Conservation (phyloP, 106 monocot genomes). For the Alisma plantagoaquatica region DNA sequence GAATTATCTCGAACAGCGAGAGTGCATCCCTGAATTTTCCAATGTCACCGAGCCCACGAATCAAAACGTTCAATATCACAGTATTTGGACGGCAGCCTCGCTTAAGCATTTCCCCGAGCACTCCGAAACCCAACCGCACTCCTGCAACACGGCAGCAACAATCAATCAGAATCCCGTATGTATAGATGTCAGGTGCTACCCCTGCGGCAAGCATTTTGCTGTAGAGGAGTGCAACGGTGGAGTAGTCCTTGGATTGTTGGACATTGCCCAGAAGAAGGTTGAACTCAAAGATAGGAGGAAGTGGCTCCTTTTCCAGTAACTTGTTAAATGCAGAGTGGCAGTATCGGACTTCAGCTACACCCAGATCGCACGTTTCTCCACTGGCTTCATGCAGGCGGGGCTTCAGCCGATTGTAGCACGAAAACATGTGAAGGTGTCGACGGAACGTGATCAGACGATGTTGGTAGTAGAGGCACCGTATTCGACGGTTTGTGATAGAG, state of each 20-base stretch:
- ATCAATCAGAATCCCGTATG: conserved; percentile 6
- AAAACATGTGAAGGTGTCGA: no score
- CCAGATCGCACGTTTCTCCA: no score
- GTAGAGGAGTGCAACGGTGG: conserved; percentile 3
- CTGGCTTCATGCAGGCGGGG: no score
- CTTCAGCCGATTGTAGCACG: no score
- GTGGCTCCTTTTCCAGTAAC: neutral
- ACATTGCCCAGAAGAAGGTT: neutral
- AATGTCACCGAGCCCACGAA: conserved; percentile 1
- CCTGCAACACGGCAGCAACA: conserved; percentile 8
- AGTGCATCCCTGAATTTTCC: neutral
- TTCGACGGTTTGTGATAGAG: no score
- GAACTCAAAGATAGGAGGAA: conserved; percentile 1
- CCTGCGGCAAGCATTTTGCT: neutral
- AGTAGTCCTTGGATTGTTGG: neutral
- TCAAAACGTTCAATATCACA: neutral
- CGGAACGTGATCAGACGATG: no score
- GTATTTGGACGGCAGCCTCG: conserved; percentile 4
- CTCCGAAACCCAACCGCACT: conserved; percentile 7
- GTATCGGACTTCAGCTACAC: no score
- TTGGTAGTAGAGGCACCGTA: no score
- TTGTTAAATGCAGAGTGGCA: no score
- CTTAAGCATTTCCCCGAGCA: conserved; percentile 17
- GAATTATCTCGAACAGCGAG: conserved; percentile 4
- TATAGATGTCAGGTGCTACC: conserved; percentile 5